Percentiles rank a stretch among this genome's conserved stretches.
Evolutionary conservation across 768 basidiomycete genomes (phyloP).

Genomic region (Pisolithus orientalis): DNA sequence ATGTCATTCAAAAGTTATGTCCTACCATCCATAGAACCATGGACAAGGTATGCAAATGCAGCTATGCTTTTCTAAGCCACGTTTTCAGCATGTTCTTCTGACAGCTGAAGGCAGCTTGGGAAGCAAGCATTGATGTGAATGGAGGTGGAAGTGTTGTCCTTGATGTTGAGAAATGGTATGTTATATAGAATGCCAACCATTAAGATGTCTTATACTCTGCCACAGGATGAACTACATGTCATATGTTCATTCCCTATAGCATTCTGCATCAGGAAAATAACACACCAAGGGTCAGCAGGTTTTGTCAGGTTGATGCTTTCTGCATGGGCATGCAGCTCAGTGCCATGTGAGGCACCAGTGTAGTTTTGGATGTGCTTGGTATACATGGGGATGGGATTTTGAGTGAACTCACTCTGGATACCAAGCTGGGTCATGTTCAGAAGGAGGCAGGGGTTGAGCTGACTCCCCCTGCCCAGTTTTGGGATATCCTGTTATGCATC

Average conservation of each 20-base stretch:
- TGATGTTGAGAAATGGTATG: constrained; percentile 31
- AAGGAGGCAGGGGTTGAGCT: constrained; percentile 56
- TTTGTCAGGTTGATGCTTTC: too few species aligned
- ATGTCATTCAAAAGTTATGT: constrained; percentile 16
- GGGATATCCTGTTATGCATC: not conserved
- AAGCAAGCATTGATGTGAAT: constrained; percentile 18
- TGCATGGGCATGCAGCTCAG: too few species aligned
- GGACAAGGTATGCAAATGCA: constrained; percentile 14
- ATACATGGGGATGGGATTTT: constrained; percentile 27
- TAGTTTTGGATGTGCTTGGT: too few species aligned
- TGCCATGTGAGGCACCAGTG: too few species aligned
- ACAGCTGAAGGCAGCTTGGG: constrained; percentile 25
- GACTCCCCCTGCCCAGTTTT: constrained; percentile 62
- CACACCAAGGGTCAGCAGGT: too few species aligned
- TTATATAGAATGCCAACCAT: not conserved
- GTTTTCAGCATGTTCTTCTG: constrained; percentile 6
- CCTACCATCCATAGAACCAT: constrained; percentile 20
- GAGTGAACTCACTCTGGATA: constrained; percentile 67
- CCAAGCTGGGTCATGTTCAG: constrained; percentile 53
- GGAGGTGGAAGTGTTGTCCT: constrained; percentile 21
- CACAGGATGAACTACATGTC: constrained; percentile 31
- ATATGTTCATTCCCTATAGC: constrained; percentile 9
- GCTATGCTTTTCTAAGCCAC: not conserved
- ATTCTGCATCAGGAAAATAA: too few species aligned
- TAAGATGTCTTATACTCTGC: not conserved